Percentiles rank a stretch among this genome's conserved stretches.
phyloP scores from a whole-genome alignment of 2,329 filamentous ascomycete species.

The Sporothrix phasma region DNA sequence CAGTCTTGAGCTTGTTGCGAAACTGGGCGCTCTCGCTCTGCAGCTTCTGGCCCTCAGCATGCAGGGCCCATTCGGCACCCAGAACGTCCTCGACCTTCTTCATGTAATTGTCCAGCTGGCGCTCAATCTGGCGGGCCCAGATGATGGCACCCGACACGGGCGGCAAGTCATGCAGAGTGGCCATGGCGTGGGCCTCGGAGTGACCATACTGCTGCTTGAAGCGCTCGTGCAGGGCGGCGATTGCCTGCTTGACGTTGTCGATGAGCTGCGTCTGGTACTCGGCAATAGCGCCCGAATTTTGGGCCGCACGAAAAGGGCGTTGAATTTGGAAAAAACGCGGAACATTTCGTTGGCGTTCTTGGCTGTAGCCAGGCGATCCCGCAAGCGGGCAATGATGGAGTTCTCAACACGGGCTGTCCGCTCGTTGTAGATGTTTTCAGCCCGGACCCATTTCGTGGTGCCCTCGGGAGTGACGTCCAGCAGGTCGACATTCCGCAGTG shows the following conservation, averaged over 20 bases:
- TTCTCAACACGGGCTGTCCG: slow-evolving; percentile 95
- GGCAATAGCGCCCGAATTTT: slow-evolving; percentile 95
- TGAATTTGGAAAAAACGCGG: slow-evolving; percentile 98
- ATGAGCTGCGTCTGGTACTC: slow-evolving; percentile 98
- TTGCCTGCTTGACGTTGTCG: slow-evolving; percentile 95
- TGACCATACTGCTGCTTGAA: slow-evolving; percentile 99
- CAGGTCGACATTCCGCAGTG: slow-evolving; percentile 87
- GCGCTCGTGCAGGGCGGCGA: slow-evolving; percentile 82
- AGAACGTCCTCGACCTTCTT: slow-evolving; percentile 98
- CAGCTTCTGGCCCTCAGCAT: slow-evolving; percentile 89
- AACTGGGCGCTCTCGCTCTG: slow-evolving; percentile 88
- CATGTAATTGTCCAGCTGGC: slow-evolving; percentile 94
- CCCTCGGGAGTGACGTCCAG: slow-evolving; percentile 85
- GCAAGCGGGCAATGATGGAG: slow-evolving; percentile 88
- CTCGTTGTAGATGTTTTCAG: slow-evolving; percentile 94
- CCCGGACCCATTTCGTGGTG: slow-evolving; percentile 83
- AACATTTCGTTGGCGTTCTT: slow-evolving; percentile 99
- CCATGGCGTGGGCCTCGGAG: slow-evolving; percentile 96
- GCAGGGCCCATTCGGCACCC: slow-evolving; percentile 86
- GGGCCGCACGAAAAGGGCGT: slow-evolving; percentile 94
- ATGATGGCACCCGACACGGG: slow-evolving; percentile 96
- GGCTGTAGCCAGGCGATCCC: slow-evolving; percentile 86
- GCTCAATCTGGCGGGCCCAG: slow-evolving; percentile 94
- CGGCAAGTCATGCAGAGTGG: slow-evolving; percentile 87
- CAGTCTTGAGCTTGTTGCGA: slow-evolving; percentile 89